Evolutionary conservation across 805 yeast species (phyloP), one percentile per base, ranked within the genome.

Genomic region (Saturnispora galanensis): DNA sequence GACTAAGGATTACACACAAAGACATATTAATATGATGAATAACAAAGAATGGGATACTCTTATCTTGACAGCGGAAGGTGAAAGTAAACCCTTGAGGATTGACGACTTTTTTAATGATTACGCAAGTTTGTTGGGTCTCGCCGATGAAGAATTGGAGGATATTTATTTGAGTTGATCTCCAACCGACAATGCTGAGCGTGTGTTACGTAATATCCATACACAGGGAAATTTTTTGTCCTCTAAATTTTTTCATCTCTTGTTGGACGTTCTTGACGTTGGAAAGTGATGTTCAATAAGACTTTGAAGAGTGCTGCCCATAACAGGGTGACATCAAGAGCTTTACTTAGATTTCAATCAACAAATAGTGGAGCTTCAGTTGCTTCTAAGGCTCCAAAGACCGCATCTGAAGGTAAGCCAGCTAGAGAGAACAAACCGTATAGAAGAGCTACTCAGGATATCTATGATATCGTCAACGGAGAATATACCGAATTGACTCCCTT

Each of bases 1-100:
- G 39, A 64, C 71, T 1, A 57, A 37, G 37, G 50, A 49, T 8
- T 60, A 58, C 40, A 60, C 64, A 9, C 43, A 45, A 13, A 42
- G 52, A 29, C 64, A 60, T 48, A 5, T 47, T 8, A n/a, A 38
- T 13, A 47, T 57, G 38, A 12, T 56, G 15, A 36, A 51, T 17
- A 6, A 41, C 4, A 31, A 29, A 9, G 36, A 40, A 12, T 47
- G 46, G 47, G 12, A n/a, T 2, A 18, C 47, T 17, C 41, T 46
- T 16, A 42, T 39, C 39, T 48, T 60, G 1, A 29, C 32, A 13
- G 46, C 48, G 15, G 50, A 46, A 12, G 47, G 50, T 2, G 64
- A 60, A 35, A 51, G 56, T 4, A 44, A 46, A 15, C 64, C 63
- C 3, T 45, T 60, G 54, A 47, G 57, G 15, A 53, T 53, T 37